Base-by-base conservation (phyloP, 768 basidiomycete species). In the Phylloporus sp. region DNA sequence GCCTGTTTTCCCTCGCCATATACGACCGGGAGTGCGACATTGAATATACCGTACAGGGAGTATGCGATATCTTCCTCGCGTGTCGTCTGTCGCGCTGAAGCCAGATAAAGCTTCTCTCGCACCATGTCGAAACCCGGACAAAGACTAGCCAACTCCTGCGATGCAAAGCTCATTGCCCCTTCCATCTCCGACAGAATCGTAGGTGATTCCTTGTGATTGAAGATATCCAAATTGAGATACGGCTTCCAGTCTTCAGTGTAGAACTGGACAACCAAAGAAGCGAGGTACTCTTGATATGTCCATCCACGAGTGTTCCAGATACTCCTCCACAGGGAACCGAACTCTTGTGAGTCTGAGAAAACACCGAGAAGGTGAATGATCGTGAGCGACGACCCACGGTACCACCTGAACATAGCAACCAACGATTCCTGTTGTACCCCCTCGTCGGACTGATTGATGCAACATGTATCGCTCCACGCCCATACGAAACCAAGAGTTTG, bases 261-360 rank as follows among this genome's bases (percentile, higher is more conserved):
- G 28, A 59, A 59, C 15, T 17, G 50, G 26, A 58, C 9, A 0
- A 22, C 9, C 22, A 28, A 9, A 0, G 57, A 24, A 8, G 57
- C 58, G 6, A 51, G 3, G 9, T 34, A 50, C 26, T 53, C 43
- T 27, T 44, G 49, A 8, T 28, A 38, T 4, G 52, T 53, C 49
- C 22, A 59, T n/a, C 28, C 56, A 7, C 53, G 24, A 5, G 23
- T 52, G 26, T 55, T 58, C 58, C 56, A 59, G 9, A 44, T 46
- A 29, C 23, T 43, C 11, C 1, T 5, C 24, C 24, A 42, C 20
- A 40, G 37, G n/a, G 2, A 14, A 13, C 48, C 31, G 11, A 8
- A 27, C 8, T 27, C 26, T 6, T 29, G 28, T 14, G 28, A 29
- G 13, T 29, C 11, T 13, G 28, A 29, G 2, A 31, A 8, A 3